Conservation (phyloP, 129 eudicot genomes). For the Silybum marianum region DNA sequence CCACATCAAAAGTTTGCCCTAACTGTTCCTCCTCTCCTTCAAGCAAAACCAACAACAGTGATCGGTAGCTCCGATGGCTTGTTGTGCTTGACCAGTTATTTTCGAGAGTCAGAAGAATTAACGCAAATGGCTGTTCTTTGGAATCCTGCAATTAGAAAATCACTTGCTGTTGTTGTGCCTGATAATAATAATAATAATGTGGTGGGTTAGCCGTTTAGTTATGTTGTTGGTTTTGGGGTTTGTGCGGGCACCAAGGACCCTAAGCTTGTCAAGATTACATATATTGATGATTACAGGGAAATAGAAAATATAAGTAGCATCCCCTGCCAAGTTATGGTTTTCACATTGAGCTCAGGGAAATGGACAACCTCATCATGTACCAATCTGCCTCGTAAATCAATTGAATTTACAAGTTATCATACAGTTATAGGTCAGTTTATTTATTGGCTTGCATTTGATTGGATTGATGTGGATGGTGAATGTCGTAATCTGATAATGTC, state of each 20-base stretch:
- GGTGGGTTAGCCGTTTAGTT: too few relatives aligned
- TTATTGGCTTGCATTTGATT: not conserved
- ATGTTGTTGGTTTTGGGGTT: not conserved
- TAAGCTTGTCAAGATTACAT: not conserved
- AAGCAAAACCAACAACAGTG: slow-evolving; percentile 22
- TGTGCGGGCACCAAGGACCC: not conserved
- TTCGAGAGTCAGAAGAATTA: not conserved
- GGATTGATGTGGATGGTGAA: not conserved
- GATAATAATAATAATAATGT: too few relatives aligned
- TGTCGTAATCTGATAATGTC: not conserved
- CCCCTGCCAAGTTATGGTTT: too few relatives aligned
- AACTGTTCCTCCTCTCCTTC: slow-evolving; percentile 10
- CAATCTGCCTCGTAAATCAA: not conserved
- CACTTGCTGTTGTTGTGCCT: not conserved
- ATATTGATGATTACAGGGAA: too few relatives aligned
- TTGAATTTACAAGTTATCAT: not conserved
- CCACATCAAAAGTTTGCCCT: not conserved
- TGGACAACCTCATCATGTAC: not conserved
- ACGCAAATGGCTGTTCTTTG: not conserved
- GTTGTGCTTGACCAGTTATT: slow-evolving; percentile 30
- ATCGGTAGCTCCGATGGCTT: slow-evolving; percentile 48
- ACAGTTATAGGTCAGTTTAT: not conserved
- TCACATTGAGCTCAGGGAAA: too few relatives aligned
- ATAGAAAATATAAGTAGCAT: not conserved
- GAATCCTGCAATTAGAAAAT: not conserved